Conservation (phyloP, 129 eudicot genomes). For the Arctium minus region DNA sequence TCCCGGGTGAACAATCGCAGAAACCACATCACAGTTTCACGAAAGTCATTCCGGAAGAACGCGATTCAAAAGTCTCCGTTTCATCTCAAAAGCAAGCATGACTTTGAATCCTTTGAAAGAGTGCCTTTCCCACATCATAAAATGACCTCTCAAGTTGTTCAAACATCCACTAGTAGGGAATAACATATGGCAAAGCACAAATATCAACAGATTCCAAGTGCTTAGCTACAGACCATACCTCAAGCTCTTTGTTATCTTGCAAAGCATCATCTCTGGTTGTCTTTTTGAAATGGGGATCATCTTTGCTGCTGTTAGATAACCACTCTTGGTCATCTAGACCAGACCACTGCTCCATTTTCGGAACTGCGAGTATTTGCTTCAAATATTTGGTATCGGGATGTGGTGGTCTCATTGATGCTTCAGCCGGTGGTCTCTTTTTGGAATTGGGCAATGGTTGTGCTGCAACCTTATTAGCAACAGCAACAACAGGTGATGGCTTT, state of each 20-base stretch:
- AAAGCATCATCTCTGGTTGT: not conserved
- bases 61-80: not conserved
- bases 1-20: not conserved
- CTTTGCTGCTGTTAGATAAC: constrained; percentile 40
- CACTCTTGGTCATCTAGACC: constrained; percentile 63
- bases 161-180: constrained; percentile 58
- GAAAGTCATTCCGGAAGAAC: not conserved
- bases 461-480: constrained; percentile 32
- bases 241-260: constrained; percentile 19
- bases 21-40: not conserved
- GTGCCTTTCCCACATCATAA: constrained; percentile 5
- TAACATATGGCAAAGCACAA: constrained; percentile 74
- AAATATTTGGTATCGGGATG: constrained; percentile 75
- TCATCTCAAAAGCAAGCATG: not conserved
- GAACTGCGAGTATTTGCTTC: constrained; percentile 44
- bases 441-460: constrained; percentile 21
- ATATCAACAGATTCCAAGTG: constrained; percentile 64
- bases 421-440: constrained; percentile 21
- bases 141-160: not conserved
- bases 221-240: constrained; percentile 79
- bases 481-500: constrained; percentile 19
- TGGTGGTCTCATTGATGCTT: constrained; percentile 39
- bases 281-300: constrained; percentile 16
- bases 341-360: constrained; percentile 42
- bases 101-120: not conserved